Conservation (phyloP, 1,284 basidiomycete genomes). For the Cutaneotrichosporon mucoides region DNA sequence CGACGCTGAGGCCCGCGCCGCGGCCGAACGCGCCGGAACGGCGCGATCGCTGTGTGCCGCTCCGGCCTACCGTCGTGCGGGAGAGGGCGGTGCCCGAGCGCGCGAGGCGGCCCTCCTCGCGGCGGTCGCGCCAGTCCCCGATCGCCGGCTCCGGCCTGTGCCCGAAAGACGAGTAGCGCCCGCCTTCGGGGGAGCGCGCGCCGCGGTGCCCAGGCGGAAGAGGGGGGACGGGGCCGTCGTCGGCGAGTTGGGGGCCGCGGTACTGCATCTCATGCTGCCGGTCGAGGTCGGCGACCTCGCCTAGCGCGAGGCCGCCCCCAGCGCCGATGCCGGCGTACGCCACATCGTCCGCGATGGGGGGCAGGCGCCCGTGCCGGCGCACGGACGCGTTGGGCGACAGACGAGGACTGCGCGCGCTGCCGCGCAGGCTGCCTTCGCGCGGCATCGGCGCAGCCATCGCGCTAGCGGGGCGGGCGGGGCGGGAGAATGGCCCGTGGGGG, state of each 20-base stretch:
- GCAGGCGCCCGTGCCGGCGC: constrained; percentile 6
- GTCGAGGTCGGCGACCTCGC: constrained; percentile 6
- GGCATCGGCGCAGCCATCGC: not conserved
- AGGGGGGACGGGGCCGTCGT: constrained; percentile 3
- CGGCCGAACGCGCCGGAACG: constrained; percentile 43
- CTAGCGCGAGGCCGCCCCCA: not conserved
- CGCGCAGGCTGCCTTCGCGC: not conserved
- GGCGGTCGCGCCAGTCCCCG: constrained; percentile 9
- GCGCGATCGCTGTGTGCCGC: constrained; percentile 30
- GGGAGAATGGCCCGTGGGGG: not conserved
- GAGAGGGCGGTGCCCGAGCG: constrained; percentile 28
- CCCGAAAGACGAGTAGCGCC: constrained; percentile 28
- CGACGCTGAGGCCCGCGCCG: constrained; percentile 43
- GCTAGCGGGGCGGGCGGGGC: not conserved
- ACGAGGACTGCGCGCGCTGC: not conserved
- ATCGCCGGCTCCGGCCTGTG: constrained; percentile 28
- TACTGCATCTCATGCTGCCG: constrained; percentile 40
- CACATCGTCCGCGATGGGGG: constrained; percentile 8
- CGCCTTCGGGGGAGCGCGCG: no score
- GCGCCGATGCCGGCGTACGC: not conserved
- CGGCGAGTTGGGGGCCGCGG: constrained; percentile 11
- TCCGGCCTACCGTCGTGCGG: constrained; percentile 27
- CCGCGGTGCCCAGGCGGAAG: constrained; percentile 1
- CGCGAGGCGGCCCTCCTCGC: constrained; percentile 9
- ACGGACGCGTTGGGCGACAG: not conserved